Evolutionary conservation across 1,284 basidiomycete genomes (phyloP).

Genomic region (Schizophyllum amplum): DNA sequence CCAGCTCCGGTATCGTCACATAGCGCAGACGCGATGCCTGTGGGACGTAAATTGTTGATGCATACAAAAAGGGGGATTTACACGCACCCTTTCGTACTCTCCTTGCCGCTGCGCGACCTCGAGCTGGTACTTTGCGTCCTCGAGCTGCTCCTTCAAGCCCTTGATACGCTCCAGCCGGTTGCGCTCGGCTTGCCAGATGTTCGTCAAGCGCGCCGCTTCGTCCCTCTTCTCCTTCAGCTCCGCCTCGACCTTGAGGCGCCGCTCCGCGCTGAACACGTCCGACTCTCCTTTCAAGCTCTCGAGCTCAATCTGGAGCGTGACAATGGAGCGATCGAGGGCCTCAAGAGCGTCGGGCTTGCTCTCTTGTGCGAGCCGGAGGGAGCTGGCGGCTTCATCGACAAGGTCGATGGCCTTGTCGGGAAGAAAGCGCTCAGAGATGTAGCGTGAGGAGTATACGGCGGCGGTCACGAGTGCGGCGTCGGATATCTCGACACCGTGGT

Average conservation of each 20-base stretch:
- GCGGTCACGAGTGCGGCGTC: slow-evolving; percentile 29
- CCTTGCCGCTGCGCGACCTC: slow-evolving; percentile 85
- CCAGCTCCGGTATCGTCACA: slow-evolving; percentile 77
- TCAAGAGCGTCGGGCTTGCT: slow-evolving; percentile 86
- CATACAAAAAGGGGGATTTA: background rate
- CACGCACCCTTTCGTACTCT: slow-evolving; percentile 73
- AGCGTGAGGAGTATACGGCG: slow-evolving; percentile 77
- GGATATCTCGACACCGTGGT: slow-evolving; percentile 83
- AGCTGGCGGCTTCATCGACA: slow-evolving; percentile 84
- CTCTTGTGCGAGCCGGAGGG: slow-evolving; percentile 87
- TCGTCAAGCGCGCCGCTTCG: slow-evolving; percentile 55
- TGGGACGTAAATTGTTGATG: background rate
- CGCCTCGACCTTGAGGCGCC: slow-evolving; percentile 59
- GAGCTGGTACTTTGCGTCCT: slow-evolving; percentile 78
- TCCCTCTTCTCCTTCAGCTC: slow-evolving; percentile 52
- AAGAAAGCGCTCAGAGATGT: slow-evolving; percentile 80
- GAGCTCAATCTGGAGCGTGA: slow-evolving; percentile 86
- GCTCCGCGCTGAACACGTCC: slow-evolving; percentile 74
- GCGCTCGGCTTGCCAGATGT: slow-evolving; percentile 78
- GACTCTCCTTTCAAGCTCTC: slow-evolving; percentile 86
- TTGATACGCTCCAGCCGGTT: slow-evolving; percentile 72
- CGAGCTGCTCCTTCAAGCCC: slow-evolving; percentile 71
- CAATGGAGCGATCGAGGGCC: slow-evolving; percentile 72
- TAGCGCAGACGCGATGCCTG: slow-evolving; percentile 54
- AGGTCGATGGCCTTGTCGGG: slow-evolving; percentile 91